A percentile compares a stretch with the other conserved stretches of the same genome.
These are phyloP conservation scores for Phytophthora pini DNA, from an alignment of 352 stramenopile genomes.

Conservation along the genomic window DNA sequence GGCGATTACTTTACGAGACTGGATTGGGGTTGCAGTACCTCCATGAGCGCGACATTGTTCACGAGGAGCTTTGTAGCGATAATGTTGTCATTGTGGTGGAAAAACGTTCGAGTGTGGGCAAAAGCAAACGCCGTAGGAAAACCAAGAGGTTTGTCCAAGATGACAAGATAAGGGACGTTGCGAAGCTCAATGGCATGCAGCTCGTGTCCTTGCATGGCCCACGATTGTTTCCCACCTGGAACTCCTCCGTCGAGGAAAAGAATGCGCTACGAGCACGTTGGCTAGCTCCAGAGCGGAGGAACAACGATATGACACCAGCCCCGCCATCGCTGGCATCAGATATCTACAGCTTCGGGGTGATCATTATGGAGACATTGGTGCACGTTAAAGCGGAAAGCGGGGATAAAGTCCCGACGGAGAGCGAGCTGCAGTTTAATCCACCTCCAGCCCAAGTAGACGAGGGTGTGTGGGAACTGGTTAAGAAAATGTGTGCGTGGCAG, in stretches of 20 bases:
- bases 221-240: not conserved
- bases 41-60: constrained; percentile 42
- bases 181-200: constrained; percentile 29
- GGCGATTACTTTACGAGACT: constrained; percentile 29
- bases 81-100: constrained; percentile 35
- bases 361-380: constrained; percentile 26
- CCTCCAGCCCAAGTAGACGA: not conserved
- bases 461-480: constrained; percentile 24
- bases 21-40: constrained; percentile 42
- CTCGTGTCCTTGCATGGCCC: constrained; percentile 15
- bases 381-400: not conserved
- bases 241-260: not conserved
- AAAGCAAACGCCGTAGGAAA: constrained; percentile 6
- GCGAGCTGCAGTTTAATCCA: not conserved
- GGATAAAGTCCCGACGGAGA: not conserved
- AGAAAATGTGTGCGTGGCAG: constrained; percentile 32
- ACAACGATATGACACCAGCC: not conserved
- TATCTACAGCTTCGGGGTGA: constrained; percentile 38
- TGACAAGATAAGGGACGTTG: constrained; percentile 19
- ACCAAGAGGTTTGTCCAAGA: not conserved
- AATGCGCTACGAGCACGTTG: not conserved
- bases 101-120: constrained; percentile 1
- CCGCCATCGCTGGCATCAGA: constrained; percentile 34
- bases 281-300: constrained; percentile 22
- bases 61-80: constrained; percentile 24